Base-by-base conservation (phyloP, 2,329 filamentous ascomycete genomes). In the Escovopsis weberi region DNA sequence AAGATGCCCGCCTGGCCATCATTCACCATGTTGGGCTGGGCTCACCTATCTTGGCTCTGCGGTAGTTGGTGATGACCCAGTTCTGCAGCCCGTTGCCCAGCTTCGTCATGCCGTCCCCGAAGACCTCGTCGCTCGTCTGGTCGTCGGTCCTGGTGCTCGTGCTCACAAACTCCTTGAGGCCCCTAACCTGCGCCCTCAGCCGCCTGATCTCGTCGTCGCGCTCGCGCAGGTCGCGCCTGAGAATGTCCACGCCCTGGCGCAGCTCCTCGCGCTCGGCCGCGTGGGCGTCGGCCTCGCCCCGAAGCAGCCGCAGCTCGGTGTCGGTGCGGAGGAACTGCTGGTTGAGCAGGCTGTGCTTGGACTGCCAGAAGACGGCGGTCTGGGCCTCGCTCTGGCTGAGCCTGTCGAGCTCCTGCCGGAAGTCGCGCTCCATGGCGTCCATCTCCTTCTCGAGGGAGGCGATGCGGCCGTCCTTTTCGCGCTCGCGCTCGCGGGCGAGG, bases 101-200 rank as follows among this genome's bases (percentile, higher is more conserved):
- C 44, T 71, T 67, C 40, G 69, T 66, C 65, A 82, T 74, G 9
- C 69, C 67, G 40, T 81, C 74, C 2, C 66, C 72, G 54, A 85
- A 73, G 10, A 77, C 74, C 57, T 81, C 77, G 52, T 86, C 82
- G 47, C 76, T 78, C 43, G 65, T 66, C 56, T 79, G 74, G 19
- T 72, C 72, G 28, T 76, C 75, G 40, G 70, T 66, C 30, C 78
- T 65, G 9, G 80, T 82, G 48, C 74, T 75, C 19, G 70, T 74
- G 52, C 80, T 82, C 44, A 85, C 80, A 64, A 75, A 84, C 51
- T 78, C 76, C 65, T 85, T 85, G 45, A 85, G 63, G 2, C 78
- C 79, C 9, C 74, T 60, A 0, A 85, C 69, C 58, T 85, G 80
- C 3, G 66, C 64, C 42, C 72, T 61, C 46, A 82, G 59, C 39